Percentiles rank a stretch among this genome's conserved stretches.
Evolutionary conservation across 169 alveolate species (phyloP).

Genomic region (Plasmodium billcollinsi): DNA sequence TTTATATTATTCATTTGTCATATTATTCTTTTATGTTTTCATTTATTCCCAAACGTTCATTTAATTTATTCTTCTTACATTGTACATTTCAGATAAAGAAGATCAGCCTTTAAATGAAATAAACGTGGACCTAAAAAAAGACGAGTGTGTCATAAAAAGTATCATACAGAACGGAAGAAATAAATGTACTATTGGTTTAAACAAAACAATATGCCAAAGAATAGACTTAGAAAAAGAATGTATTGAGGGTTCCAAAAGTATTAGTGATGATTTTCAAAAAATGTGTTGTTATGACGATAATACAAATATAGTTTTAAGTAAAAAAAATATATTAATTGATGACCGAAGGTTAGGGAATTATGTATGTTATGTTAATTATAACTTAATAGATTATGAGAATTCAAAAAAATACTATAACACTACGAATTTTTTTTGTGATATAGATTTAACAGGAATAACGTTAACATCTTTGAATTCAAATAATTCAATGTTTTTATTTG

Average conservation of each 20-base stretch:
- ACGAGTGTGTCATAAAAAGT: constrained; percentile 19
- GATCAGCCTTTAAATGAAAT: constrained; percentile 4
- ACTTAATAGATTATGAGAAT: constrained; percentile 65
- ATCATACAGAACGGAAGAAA: constrained; percentile 11
- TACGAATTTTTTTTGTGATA: constrained; percentile 42
- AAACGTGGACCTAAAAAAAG: not conserved
- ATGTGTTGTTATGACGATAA: constrained; percentile 38
- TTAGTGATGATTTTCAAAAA: constrained; percentile 59
- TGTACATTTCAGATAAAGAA: constrained; percentile 3
- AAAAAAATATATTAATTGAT: constrained; percentile 61
- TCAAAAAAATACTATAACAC: constrained; percentile 59
- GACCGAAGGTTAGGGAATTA: constrained; percentile 50
- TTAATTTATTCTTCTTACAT: not conserved
- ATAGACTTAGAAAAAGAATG: constrained; percentile 35
- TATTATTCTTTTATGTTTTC: not conserved
- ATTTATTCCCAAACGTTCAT: not conserved
- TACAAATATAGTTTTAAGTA: constrained; percentile 60
- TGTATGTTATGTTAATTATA: constrained; percentile 56
- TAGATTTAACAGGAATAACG: constrained; percentile 58
- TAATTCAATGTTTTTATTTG: constrained; percentile 64
- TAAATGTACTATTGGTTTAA: constrained; percentile 32
- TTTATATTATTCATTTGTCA: too few relatives aligned
- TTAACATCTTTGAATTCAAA: constrained; percentile 63
- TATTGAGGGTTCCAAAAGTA: constrained; percentile 31
- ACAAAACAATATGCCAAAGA: constrained; percentile 48